phyloP scores from a whole-genome alignment of 768 basidiomycete species.

The Candolleomyces eurysporus region DNA sequence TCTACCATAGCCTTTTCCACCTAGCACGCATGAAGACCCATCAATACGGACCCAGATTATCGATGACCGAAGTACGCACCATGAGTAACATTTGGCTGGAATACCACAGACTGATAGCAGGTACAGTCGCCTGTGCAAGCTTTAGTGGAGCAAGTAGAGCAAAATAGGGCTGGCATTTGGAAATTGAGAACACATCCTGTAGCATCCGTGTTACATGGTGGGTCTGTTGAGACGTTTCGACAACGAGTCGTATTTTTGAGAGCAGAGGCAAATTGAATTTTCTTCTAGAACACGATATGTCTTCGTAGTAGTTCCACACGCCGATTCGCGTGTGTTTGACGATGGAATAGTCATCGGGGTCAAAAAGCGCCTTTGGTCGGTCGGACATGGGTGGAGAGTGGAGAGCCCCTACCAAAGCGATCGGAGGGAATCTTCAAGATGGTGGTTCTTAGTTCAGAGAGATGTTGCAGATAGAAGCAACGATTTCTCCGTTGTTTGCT shows the following conservation, averaged over 20 bases:
- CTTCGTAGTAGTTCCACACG: conserved; percentile 77
- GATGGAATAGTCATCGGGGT: conserved; percentile 31
- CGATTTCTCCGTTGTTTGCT: no score
- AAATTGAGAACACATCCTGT: conserved; percentile 55
- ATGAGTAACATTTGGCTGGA: conserved; percentile 64
- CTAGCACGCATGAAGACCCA: conserved; percentile 24
- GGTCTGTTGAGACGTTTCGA: conserved; percentile 45
- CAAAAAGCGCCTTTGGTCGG: conserved; percentile 17
- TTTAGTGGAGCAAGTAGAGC: conserved; percentile 43
- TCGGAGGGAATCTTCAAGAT: no score
- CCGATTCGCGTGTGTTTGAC: conserved; percentile 64
- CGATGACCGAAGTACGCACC: conserved; percentile 33
- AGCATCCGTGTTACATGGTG: conserved; percentile 69
- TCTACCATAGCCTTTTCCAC: conserved; percentile 67
- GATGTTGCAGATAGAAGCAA: no score
- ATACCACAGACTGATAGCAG: conserved; percentile 67
- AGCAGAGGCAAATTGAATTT: conserved; percentile 27
- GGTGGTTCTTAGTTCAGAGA: no score
- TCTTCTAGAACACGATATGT: conserved; percentile 38
- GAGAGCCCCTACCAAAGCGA: no score
- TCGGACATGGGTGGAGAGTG: background rate
- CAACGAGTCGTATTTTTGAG: conserved; percentile 43
- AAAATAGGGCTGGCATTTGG: conserved; percentile 49
- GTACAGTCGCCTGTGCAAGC: conserved; percentile 47
- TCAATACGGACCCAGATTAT: background rate